phyloP scores from a whole-genome alignment of 1,139 yeast species.

The Suhomyces atakaporum region DNA sequence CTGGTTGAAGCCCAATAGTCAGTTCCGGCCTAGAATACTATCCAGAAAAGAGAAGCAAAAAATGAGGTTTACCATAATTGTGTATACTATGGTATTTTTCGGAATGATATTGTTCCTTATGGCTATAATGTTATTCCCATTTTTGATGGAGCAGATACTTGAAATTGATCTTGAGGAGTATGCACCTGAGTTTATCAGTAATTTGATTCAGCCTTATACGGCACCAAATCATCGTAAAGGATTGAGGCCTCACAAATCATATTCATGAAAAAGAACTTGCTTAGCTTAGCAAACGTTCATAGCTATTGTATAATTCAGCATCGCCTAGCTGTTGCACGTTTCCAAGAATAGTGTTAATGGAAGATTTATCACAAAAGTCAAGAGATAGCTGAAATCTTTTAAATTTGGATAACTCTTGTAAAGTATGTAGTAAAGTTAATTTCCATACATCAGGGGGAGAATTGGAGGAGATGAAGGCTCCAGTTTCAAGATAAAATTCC shows the following conservation, averaged over 20 bases:
- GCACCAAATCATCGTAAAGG: constrained; percentile 37
- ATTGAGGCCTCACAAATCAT: constrained; percentile 18
- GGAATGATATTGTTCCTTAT: constrained; percentile 38
- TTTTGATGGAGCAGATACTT: constrained; percentile 30
- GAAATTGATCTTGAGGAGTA: constrained; percentile 39
- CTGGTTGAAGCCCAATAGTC: constrained; percentile 72
- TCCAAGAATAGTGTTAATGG: constrained; percentile 9
- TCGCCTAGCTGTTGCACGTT: constrained; percentile 7
- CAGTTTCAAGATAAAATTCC: constrained; percentile 53
- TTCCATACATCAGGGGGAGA: constrained; percentile 23
- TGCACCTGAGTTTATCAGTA: constrained; percentile 36
- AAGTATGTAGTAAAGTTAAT: constrained; percentile 17
- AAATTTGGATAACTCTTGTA: constrained; percentile 24
- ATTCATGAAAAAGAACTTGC: neutral
- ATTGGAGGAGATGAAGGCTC: constrained; percentile 23
- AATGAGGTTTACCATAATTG: constrained; percentile 31
- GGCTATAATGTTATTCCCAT: constrained; percentile 44
- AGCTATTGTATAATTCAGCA: constrained; percentile 3
- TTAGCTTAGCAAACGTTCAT: constrained; percentile 3
- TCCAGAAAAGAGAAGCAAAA: constrained; percentile 35
- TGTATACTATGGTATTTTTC: constrained; percentile 45
- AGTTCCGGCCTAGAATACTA: constrained; percentile 43
- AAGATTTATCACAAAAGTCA: constrained; percentile 18
- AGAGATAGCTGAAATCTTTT: constrained; percentile 30
- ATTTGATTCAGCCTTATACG: constrained; percentile 46